Percentiles rank a stretch among this genome's conserved stretches.
These are phyloP conservation scores for Orychophragmus violaceus DNA, from an alignment of 345 rosid genomes.

Conservation along the genomic window DNA sequence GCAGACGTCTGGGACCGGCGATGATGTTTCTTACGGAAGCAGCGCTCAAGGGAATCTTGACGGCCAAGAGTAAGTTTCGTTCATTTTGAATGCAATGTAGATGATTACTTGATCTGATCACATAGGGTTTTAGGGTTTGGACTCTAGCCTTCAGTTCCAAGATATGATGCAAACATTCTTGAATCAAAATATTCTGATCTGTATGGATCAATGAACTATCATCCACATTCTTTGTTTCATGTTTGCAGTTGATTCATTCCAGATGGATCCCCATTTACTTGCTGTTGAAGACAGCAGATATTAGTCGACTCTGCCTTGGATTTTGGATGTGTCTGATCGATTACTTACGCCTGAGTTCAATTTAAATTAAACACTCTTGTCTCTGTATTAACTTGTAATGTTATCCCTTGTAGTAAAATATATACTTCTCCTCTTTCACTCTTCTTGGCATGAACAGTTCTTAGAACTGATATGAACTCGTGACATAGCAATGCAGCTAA, in stretches of 20 bases:
- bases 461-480: background rate
- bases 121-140: conserved; percentile 7
- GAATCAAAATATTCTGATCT: background rate
- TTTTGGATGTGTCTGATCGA: conserved; percentile 33
- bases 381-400: conserved; percentile 29
- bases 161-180: background rate
- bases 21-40: conserved; percentile 63
- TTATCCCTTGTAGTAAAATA: conserved; percentile 28
- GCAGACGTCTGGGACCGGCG: conserved; percentile 59
- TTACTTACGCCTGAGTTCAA: conserved; percentile 30
- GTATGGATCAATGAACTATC: background rate
- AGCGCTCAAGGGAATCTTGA: conserved; percentile 67
- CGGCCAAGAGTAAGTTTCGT: conserved; percentile 39
- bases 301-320: conserved; percentile 29
- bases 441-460: background rate
- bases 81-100: conserved; percentile 1
- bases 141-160: background rate
- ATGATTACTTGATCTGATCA: background rate
- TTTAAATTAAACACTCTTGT: conserved; percentile 22
- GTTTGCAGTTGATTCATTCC: conserved; percentile 40
- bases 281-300: conserved; percentile 29
- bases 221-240: conserved; percentile 3
- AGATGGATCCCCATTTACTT: conserved; percentile 20
- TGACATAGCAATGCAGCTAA: background rate
- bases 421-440: conserved; percentile 13